Percentiles rank a stretch among this genome's conserved stretches.
Evolutionary conservation across 768 basidiomycete species (phyloP).

Genomic region (Megacollybia marginata): DNA sequence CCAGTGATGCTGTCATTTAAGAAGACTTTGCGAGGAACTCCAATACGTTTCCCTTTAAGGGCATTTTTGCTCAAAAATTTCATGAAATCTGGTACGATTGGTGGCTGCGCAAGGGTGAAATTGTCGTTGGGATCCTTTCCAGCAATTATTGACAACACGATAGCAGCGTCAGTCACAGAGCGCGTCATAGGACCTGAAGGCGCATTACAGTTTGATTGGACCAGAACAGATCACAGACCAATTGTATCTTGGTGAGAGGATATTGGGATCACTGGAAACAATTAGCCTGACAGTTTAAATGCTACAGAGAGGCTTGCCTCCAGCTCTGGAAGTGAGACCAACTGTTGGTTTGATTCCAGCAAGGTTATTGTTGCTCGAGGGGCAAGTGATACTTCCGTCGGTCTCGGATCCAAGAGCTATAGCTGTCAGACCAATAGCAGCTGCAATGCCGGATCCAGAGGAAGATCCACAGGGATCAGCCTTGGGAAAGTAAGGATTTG

Average conservation of each 20-base stretch:
- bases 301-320: constrained; percentile 29
- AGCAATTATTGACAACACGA: constrained; percentile 49
- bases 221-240: constrained; percentile 16
- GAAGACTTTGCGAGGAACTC: constrained; percentile 40
- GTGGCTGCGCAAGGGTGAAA: constrained; percentile 46
- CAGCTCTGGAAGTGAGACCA: constrained; percentile 51
- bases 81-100: constrained; percentile 44
- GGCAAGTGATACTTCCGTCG: constrained; percentile 49
- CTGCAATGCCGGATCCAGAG: constrained; percentile 32
- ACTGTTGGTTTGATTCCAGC: constrained; percentile 57
- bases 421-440: constrained; percentile 34
- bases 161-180: constrained; percentile 46
- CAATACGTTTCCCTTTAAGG: constrained; percentile 43
- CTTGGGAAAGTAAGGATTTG: constrained; percentile 30
- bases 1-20: constrained; percentile 24
- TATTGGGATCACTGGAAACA: constrained; percentile 44
- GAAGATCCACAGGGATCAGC: constrained; percentile 33
- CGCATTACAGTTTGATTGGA: no score
- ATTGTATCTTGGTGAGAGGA: constrained; percentile 52
- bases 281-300: neutral
- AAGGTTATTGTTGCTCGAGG: constrained; percentile 43
- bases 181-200: constrained; percentile 34
- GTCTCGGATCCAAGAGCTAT: constrained; percentile 43
- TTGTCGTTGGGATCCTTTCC: constrained; percentile 49
- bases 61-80: constrained; percentile 42